These are phyloP conservation scores for Cystobasidium tubakii DNA, from an alignment of 768 basidiomycete species.

Conservation along the genomic window DNA sequence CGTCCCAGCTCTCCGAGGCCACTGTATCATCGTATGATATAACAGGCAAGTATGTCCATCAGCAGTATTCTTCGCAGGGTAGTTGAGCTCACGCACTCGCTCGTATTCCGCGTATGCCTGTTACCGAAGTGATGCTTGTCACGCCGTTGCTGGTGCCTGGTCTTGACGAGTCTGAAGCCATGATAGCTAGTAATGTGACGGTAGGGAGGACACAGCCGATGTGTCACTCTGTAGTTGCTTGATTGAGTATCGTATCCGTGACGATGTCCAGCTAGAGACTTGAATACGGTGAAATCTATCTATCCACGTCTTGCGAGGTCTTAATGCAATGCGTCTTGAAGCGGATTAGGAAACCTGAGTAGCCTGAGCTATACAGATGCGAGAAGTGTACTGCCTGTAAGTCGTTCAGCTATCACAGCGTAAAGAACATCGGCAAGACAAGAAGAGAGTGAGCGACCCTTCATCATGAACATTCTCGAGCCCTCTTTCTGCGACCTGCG, in stretches of 20 bases:
- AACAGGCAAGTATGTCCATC: not conserved
- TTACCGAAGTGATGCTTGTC: not conserved
- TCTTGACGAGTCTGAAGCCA: slow-evolving; percentile 5
- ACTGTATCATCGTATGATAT: not conserved
- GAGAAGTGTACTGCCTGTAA: too few relatives aligned
- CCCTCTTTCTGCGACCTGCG: not conserved
- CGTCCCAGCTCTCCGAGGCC: slow-evolving; percentile 34
- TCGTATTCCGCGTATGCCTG: slow-evolving; percentile 6
- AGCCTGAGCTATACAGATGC: too few relatives aligned
- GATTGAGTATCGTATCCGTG: too few relatives aligned
- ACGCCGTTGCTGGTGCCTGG: not conserved
- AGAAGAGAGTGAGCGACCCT: not conserved
- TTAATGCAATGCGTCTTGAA: too few relatives aligned
- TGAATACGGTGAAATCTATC: too few relatives aligned
- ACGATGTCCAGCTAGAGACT: too few relatives aligned
- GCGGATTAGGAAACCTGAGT: too few relatives aligned
- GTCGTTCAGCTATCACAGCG: too few relatives aligned
- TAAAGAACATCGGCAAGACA: too few relatives aligned
- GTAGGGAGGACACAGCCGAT: too few relatives aligned
- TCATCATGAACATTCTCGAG: not conserved
- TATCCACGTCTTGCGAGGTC: too few relatives aligned
- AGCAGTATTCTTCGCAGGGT: not conserved
- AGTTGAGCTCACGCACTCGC: not conserved
- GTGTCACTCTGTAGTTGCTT: not conserved
- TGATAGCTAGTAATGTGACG: slow-evolving; percentile 10